Evolutionary conservation across 768 basidiomycete species (phyloP).

Genomic region (Calocybe cyanea): DNA sequence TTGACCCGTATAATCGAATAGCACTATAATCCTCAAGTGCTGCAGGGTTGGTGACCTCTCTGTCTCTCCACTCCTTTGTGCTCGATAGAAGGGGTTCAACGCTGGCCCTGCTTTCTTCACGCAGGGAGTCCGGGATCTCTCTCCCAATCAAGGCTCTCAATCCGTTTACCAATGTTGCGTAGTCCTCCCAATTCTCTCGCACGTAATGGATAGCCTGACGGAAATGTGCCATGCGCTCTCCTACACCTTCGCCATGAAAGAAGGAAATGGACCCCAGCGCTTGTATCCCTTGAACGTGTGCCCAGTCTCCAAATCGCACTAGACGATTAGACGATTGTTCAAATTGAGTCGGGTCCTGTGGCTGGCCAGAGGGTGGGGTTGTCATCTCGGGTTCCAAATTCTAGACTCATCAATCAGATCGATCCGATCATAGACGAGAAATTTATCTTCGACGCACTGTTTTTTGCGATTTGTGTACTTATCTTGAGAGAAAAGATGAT

Average conservation of each 20-base stretch:
- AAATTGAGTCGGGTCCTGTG: too few species aligned
- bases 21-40: conserved; percentile 8
- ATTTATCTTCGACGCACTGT: too few species aligned
- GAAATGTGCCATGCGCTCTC: conserved; percentile 13
- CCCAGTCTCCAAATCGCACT: conserved; percentile 14
- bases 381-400: neutral
- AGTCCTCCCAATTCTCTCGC: conserved; percentile 17
- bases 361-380: neutral
- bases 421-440: too few species aligned
- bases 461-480: too few species aligned
- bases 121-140: conserved; percentile 2
- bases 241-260: conserved; percentile 16
- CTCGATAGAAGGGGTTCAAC: conserved; percentile 10
- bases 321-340: conserved; percentile 7
- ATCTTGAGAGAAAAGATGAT: too few species aligned
- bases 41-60: neutral
- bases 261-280: conserved; percentile 6
- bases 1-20: conserved; percentile 19
- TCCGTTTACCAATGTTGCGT: conserved; percentile 15
- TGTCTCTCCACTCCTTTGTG: conserved; percentile 17
- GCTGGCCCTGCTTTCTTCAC: neutral
- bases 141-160: conserved; percentile 8
- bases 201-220: conserved; percentile 16
- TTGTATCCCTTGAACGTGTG: conserved; percentile 1
- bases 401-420: too few species aligned